Percentiles rank a stretch among this genome's conserved stretches.
Evolutionary conservation across 1,284 basidiomycete genomes (phyloP).

Genomic region (Trichosporon sp.): DNA sequence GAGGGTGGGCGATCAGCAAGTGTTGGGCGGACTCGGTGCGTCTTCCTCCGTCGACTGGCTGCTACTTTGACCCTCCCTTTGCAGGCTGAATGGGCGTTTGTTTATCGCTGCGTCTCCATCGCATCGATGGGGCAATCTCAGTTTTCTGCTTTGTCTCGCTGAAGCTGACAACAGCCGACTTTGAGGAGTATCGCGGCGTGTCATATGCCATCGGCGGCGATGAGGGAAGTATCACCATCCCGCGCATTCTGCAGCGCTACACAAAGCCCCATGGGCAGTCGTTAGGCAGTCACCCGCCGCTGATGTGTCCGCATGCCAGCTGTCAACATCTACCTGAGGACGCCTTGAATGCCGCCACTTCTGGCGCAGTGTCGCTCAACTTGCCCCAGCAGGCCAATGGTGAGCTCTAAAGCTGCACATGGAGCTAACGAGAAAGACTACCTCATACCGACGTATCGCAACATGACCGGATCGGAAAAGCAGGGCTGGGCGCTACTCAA

Average conservation of each 20-base stretch:
- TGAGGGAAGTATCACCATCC: constrained; percentile 38
- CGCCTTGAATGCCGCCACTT: constrained; percentile 40
- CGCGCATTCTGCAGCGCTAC: constrained; percentile 34
- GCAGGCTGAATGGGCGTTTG: too few species aligned
- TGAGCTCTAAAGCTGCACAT: constrained; percentile 13
- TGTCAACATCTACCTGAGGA: constrained; percentile 25
- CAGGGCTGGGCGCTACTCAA: constrained; percentile 46
- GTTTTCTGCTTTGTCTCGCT: too few species aligned
- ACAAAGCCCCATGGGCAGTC: constrained; percentile 25
- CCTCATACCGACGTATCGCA: constrained; percentile 35
- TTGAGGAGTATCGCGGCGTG: constrained; percentile 44
- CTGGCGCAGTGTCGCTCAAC: constrained; percentile 28
- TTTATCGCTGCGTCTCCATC: too few species aligned
- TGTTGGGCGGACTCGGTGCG: background rate
- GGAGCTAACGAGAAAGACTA: constrained; percentile 29
- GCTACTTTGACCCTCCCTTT: too few species aligned
- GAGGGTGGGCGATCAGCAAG: background rate
- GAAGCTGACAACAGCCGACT: constrained; percentile 10
- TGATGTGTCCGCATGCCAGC: constrained; percentile 21
- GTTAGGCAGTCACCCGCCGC: constrained; percentile 26
- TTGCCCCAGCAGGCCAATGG: constrained; percentile 34
- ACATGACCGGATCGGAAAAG: constrained; percentile 14
- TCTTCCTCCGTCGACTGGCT: background rate
- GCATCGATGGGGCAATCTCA: too few species aligned
- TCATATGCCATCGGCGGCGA: constrained; percentile 47